Conservation (phyloP, 1,284 basidiomycete genomes). For the Lentinula novae-zelandiae region DNA sequence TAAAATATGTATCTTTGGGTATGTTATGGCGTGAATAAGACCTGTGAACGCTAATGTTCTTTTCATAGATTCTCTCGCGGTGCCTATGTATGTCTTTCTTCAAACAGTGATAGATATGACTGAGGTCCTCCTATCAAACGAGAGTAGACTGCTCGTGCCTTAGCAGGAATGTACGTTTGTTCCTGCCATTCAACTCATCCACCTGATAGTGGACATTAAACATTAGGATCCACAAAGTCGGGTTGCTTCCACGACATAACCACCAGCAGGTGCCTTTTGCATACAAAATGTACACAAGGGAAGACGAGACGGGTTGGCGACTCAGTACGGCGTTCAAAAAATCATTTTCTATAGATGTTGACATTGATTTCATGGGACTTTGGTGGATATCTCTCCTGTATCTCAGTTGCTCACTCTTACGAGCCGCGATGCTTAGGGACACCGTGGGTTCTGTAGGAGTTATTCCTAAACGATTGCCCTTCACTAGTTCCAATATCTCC, state of each 20-base stretch:
- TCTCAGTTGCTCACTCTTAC: neutral
- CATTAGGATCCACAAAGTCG: slow-evolving; percentile 26
- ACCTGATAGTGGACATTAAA: slow-evolving; percentile 30
- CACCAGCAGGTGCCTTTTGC: slow-evolving; percentile 54
- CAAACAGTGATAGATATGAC: neutral
- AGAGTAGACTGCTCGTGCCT: slow-evolving; percentile 39
- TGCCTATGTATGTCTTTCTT: slow-evolving; percentile 24
- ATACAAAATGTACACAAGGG: slow-evolving; percentile 50
- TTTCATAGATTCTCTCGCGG: slow-evolving; percentile 34
- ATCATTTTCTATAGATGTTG: slow-evolving; percentile 44
- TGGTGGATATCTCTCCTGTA: slow-evolving; percentile 24
- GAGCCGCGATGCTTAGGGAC: slow-evolving; percentile 29
- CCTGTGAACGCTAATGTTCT: neutral
- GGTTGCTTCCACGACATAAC: slow-evolving; percentile 47
- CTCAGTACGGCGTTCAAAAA: slow-evolving; percentile 47
- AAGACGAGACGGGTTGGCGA: slow-evolving; percentile 35
- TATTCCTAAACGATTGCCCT: slow-evolving; percentile 43
- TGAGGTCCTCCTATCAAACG: slow-evolving; percentile 14
- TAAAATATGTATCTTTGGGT: slow-evolving; percentile 50
- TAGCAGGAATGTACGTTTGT: slow-evolving; percentile 36
- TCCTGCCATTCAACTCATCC: slow-evolving; percentile 12
- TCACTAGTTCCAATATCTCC: slow-evolving; percentile 36
- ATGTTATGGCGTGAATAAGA: neutral
- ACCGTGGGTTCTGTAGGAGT: slow-evolving; percentile 47
- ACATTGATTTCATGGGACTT: slow-evolving; percentile 43